phyloP scores from a whole-genome alignment of 1,284 basidiomycete genomes.

The Xerocomus amazonicus region DNA sequence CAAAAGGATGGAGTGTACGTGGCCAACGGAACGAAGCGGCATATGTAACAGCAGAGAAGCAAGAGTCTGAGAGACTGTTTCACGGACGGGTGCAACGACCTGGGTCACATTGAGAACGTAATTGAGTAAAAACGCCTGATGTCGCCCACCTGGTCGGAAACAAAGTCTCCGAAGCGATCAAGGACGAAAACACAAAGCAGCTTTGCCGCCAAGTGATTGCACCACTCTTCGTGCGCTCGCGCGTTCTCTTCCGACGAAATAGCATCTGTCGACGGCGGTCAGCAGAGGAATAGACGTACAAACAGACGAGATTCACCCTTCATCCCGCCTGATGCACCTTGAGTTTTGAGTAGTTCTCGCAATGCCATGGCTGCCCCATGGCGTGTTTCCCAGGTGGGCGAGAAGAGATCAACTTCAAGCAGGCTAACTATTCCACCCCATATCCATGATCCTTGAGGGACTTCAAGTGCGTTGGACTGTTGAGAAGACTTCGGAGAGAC shows the following conservation, averaged over 20 bases:
- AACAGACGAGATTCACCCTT: constrained; percentile 43
- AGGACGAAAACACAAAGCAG: constrained; percentile 91
- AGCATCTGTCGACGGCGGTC: constrained; percentile 39
- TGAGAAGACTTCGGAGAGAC: constrained; percentile 71
- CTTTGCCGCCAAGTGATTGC: constrained; percentile 83
- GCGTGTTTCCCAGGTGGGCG: constrained; percentile 88
- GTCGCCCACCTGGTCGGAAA: constrained; percentile 79
- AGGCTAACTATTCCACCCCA: constrained; percentile 86
- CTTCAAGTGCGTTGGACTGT: constrained; percentile 71
- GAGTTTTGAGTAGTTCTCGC: constrained; percentile 83
- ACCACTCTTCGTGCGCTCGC: constrained; percentile 77
- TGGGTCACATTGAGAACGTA: constrained; percentile 28
- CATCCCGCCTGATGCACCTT: constrained; percentile 84
- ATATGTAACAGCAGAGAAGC: constrained; percentile 88
- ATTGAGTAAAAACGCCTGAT: not conserved
- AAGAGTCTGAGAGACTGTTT: constrained; percentile 93
- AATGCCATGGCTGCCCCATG: constrained; percentile 94
- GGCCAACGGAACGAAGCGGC: constrained; percentile 69
- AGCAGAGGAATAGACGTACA: not conserved
- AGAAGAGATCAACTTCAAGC: constrained; percentile 84
- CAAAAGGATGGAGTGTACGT: constrained; percentile 82
- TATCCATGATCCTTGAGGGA: constrained; percentile 75
- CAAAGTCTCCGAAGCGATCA: constrained; percentile 97
- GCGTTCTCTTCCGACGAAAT: constrained; percentile 55
- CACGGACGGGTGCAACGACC: constrained; percentile 95